Base-by-base conservation (phyloP, 1,284 basidiomycete genomes). In the Cerioporus squamosus region DNA sequence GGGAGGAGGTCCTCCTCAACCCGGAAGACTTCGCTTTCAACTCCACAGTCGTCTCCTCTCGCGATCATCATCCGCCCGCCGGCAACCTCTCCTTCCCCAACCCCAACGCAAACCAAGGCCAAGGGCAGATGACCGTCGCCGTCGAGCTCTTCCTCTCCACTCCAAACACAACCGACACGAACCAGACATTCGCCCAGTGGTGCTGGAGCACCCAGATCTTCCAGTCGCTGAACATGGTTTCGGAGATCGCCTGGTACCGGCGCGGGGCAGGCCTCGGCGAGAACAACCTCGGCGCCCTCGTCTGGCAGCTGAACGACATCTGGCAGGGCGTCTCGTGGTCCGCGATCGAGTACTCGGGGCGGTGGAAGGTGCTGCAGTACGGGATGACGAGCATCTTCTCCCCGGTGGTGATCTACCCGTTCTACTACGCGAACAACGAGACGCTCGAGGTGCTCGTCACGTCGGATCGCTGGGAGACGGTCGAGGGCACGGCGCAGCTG, bases 261-360 rank as follows among this genome's bases (percentile, higher is more conserved):
- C 79, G 79, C 38, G 82, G 84, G 3, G 82, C 84, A 0, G 82
- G 83, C 3, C 72, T 76, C 38, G 78, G 78, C 49, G 82, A 86
- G 71, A 82, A 84, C 64, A 88, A 87, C 68, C 75, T 86, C 31
- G 86, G 85, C 7, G 77, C 80, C 22, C 73, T 85, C 36, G 82
- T 86, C 10, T 87, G 85, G 85, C 85, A 87, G 69, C 74, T 87
- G 53, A 88, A 88, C 65, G 86, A 87, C 68, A 83, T 88, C 47
- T 88, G 86, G 85, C 83, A 87, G 67, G 85, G 81, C 23, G 78
- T 80, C 26, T 82, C 79, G 64, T 87, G 85, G 85, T 79, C 82
- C 7, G 76, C 78, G 38, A 77, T 87, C 64, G 85, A 88, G 66
- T 85, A 84, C 64, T 83, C 80, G 2, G 85, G 85, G 2, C 69